Conservation (phyloP, 2,329 filamentous ascomycete species). For the Aspergillus ruber region DNA sequence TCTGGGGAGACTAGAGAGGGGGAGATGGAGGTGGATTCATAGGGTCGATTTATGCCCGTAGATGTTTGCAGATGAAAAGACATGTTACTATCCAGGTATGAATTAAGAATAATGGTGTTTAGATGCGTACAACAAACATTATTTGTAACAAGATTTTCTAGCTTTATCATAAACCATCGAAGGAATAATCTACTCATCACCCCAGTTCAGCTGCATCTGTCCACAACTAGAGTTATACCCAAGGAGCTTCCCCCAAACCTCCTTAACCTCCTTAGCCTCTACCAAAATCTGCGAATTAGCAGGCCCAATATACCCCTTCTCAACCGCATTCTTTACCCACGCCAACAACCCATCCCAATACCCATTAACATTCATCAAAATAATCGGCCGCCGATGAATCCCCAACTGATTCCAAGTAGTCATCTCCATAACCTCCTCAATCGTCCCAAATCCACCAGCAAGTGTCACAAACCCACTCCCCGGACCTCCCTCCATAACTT, state of each 20-base stretch:
- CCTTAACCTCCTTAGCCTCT: slow-evolving; percentile 65
- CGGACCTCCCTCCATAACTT: slow-evolving; percentile 72
- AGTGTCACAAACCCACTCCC: slow-evolving; percentile 87
- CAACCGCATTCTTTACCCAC: slow-evolving; percentile 73
- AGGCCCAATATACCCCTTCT: slow-evolving; percentile 67
- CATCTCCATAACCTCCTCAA: slow-evolving; percentile 95
- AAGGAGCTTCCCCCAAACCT: slow-evolving; percentile 63
- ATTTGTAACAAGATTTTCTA: not conserved
- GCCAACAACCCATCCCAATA: slow-evolving; percentile 84
- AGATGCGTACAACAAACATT: not conserved
- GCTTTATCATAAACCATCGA: not conserved
- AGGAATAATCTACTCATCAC: slow-evolving; percentile 47
- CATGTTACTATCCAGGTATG: slow-evolving; percentile 1
- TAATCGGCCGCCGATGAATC: slow-evolving; percentile 74
- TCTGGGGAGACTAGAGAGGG: slow-evolving; percentile 34
- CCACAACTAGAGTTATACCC: slow-evolving; percentile 71
- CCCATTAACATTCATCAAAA: slow-evolving; percentile 78
- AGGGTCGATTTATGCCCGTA: slow-evolving; percentile 23
- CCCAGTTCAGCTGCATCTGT: slow-evolving; percentile 78
- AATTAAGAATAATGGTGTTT: slow-evolving; percentile 3
- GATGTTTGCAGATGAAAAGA: slow-evolving; percentile 18
- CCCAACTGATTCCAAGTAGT: slow-evolving; percentile 93
- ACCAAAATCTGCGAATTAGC: slow-evolving; percentile 70
- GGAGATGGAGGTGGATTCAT: slow-evolving; percentile 55
- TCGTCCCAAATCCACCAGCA: slow-evolving; percentile 83